Conservation (phyloP, 1,139 yeast genomes). For the Zygoascus hellenicus region DNA sequence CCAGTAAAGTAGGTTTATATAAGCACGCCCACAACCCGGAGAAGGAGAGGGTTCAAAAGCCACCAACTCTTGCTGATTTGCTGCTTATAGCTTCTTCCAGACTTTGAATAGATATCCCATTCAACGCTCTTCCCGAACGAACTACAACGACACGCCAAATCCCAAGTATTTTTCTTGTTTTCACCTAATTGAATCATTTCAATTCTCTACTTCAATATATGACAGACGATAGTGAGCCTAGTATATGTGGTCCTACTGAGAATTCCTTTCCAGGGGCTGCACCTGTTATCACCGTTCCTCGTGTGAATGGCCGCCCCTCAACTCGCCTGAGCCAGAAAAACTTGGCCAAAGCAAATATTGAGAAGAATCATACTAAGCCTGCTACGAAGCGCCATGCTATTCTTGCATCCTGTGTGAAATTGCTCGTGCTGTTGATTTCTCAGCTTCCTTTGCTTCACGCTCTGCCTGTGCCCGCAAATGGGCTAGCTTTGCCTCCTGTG, state of each 20-base stretch:
- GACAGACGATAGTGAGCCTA: conserved; percentile 20
- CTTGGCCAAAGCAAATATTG: not conserved
- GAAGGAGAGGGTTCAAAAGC: too few relatives aligned
- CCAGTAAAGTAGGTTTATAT: too few relatives aligned
- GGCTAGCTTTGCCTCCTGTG: conserved; percentile 3
- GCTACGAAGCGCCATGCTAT: not conserved
- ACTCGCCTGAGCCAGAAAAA: not conserved
- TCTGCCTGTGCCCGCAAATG: conserved; percentile 13
- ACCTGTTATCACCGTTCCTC: not conserved
- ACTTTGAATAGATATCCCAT: not conserved
- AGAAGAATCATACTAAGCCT: not conserved
- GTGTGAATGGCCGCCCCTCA: not conserved
- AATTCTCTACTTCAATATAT: conserved; percentile 11
- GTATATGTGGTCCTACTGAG: conserved; percentile 18
- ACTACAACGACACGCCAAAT: not conserved
- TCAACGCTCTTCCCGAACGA: not conserved
- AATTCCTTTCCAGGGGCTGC: not conserved
- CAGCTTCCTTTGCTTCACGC: conserved; percentile 19
- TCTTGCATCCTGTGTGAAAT: conserved; percentile 15
- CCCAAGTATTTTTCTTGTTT: not conserved
- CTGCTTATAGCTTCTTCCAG: too few relatives aligned
- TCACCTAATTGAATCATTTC: not conserved
- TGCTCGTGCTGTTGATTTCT: conserved; percentile 19
- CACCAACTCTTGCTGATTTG: too few relatives aligned
- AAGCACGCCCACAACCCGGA: too few relatives aligned